phyloP scores from a whole-genome alignment of 2,329 filamentous ascomycete genomes.

The Tolypocladium tropicale region DNA sequence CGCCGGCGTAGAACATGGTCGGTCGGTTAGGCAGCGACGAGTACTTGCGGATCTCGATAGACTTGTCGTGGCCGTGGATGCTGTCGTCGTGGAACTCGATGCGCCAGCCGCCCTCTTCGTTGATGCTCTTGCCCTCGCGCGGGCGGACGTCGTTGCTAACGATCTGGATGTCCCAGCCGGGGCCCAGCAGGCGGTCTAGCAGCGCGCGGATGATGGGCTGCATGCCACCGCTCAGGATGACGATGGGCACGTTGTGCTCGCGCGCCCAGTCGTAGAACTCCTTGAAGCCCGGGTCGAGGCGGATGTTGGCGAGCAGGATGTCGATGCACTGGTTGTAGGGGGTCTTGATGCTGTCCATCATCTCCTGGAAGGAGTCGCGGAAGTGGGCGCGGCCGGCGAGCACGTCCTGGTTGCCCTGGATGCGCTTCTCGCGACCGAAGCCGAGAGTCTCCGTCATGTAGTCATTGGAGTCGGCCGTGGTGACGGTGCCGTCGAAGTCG shows the following conservation, averaged over 20 bases:
- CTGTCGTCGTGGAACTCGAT: conserved; percentile 85
- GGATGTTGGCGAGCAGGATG: conserved; percentile 70
- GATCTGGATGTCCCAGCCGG: conserved; percentile 73
- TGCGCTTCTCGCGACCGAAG: conserved; percentile 63
- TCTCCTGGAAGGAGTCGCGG: conserved; percentile 77
- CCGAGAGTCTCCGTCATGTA: conserved; percentile 85
- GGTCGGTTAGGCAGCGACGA: conserved; percentile 66
- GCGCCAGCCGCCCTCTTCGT: conserved; percentile 75
- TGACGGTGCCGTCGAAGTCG: conserved; percentile 96
- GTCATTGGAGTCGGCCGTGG: conserved; percentile 56
- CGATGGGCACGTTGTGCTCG: conserved; percentile 77
- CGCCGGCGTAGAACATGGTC: conserved; percentile 86
- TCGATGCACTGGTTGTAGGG: conserved; percentile 77
- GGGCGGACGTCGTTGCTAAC: conserved; percentile 73
- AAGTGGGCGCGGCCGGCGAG: conserved; percentile 63
- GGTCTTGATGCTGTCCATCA: conserved; percentile 78
- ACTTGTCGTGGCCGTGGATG: conserved; percentile 95
- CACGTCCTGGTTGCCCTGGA: conserved; percentile 64
- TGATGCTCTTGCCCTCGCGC: conserved; percentile 57
- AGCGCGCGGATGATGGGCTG: conserved; percentile 79
- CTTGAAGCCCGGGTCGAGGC: conserved; percentile 79
- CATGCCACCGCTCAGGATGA: conserved; percentile 91
- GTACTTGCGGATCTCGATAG: conserved; percentile 80
- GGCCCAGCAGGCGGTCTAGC: conserved; percentile 69
- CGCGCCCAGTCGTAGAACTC: conserved; percentile 80